Conservation (phyloP, 345 rosid species). For the Populus pruinosa region DNA sequence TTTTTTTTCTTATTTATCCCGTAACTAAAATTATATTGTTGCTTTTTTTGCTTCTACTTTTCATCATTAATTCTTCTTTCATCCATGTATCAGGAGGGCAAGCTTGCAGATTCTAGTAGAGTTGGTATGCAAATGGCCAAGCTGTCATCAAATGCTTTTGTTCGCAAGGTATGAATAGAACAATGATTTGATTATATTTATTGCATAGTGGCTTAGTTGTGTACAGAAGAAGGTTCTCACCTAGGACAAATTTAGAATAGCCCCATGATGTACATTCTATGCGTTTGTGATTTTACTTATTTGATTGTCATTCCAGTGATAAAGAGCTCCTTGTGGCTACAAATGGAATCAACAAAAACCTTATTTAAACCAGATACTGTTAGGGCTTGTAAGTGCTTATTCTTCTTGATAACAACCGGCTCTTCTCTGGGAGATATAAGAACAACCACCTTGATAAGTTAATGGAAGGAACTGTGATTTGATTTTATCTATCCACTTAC, state of each 20-base stretch:
- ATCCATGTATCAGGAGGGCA: slow-evolving; percentile 37
- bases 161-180: slow-evolving; percentile 52
- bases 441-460: not conserved
- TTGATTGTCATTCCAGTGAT: not conserved
- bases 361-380: not conserved
- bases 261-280: not conserved
- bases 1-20: not conserved
- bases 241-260: not conserved
- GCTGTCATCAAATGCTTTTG: slow-evolving; percentile 54
- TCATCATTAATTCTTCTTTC: not conserved
- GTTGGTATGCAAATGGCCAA: slow-evolving; percentile 39
- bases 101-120: slow-evolving; percentile 33
- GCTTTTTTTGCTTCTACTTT: not conserved
- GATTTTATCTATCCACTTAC: not conserved
- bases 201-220: not conserved
- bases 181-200: not conserved
- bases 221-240: not conserved
- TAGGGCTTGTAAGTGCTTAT: not conserved
- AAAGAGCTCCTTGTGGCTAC: not conserved
- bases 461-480: not conserved
- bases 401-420: not conserved
- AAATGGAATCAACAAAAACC: not conserved
- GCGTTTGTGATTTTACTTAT: not conserved
- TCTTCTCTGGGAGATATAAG: not conserved
- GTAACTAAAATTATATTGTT: not conserved